Percentiles rank a stretch among this genome's conserved stretches.
phyloP scores from a whole-genome alignment of 768 basidiomycete species.

The Lactarius quietus region DNA sequence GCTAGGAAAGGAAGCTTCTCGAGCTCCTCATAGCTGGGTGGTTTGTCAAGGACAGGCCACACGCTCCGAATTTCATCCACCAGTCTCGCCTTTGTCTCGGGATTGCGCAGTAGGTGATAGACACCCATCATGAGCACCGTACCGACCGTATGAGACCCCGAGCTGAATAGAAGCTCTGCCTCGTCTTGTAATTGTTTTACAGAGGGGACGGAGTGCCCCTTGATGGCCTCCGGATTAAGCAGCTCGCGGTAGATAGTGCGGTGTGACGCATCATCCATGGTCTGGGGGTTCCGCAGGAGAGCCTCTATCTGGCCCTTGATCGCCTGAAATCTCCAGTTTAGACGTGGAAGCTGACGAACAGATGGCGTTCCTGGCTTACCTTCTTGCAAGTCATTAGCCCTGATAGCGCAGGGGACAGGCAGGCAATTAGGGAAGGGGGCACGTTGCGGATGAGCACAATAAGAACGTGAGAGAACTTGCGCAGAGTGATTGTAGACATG shows the following conservation, averaged over 20 bases:
- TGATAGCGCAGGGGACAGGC: not conserved
- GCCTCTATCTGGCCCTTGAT: conserved; percentile 3
- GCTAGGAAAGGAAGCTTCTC: conserved; percentile 20
- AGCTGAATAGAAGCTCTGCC: conserved; percentile 12
- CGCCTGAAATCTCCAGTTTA: not conserved
- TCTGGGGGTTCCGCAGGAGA: conserved; percentile 2
- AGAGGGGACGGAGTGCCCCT: not conserved
- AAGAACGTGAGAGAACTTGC: conserved; percentile 8
- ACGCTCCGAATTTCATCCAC: conserved; percentile 6
- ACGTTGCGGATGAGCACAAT: conserved; percentile 6
- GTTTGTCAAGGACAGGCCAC: conserved; percentile 13
- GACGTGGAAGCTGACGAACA: not conserved
- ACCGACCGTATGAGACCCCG: conserved; percentile 21
- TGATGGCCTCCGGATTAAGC: conserved; percentile 7
- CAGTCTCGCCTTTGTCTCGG: conserved; percentile 4
- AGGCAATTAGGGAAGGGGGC: conserved; percentile 2
- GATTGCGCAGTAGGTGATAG: conserved; percentile 9
- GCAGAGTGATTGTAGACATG: conserved; percentile 29
- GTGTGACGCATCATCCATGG: conserved; percentile 14
- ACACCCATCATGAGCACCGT: conserved; percentile 14
- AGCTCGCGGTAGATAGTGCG: conserved; percentile 19
- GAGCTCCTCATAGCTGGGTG: conserved; percentile 15
- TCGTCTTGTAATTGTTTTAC: conserved; percentile 7
- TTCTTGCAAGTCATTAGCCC: not conserved
- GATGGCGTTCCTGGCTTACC: not conserved